Base-by-base conservation (phyloP, 352 stramenopile genomes). In the Phytophthora megakarya region DNA sequence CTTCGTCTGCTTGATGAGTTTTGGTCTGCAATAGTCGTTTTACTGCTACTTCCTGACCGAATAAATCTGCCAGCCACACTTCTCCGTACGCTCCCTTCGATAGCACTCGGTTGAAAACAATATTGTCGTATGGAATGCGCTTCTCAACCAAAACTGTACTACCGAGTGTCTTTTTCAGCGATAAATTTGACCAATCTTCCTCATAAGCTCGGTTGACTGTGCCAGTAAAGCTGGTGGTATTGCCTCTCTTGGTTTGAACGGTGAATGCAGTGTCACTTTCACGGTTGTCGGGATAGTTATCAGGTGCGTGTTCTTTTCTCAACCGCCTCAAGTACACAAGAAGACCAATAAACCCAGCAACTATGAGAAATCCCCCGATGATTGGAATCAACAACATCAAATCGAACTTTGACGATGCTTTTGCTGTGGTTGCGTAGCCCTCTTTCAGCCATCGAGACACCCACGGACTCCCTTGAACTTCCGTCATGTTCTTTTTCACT, bases 41-140 rank as follows among this genome's bases (percentile, higher is more conserved):
- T 30, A 83, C 65, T 0, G 78, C 75, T 6, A 87, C 71, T 0
- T 55, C 40, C 18, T 56, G 26, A 5, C 59, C 46, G 0, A 61
- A 35, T 32, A 70, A 80, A 19, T 64, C 32, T 3, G 64, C 73
- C 0, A 72, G 7, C 75, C 75, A 87, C 1, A 89, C 78, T 52
- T 89, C 80, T 15, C 77, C 77, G 23, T 65, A 80, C 3, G 71
- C 73, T 6, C 73, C 80, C 5, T 75, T 73, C 0, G 68, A 66
- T 0, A 88, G 21, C 5, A 64, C 21, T 13, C 43, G 32, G 18
- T 80, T 25, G 23, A 81, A 80, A 1, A 3, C 8, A 12, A 70
- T 43, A 9, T 38, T 56, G n/a, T 76, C 64, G 23, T 40, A 67
- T 9, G 69, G 53, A 16, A 76, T 43, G 2, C 67, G 61, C 50